Base-by-base conservation (phyloP, 1,284 basidiomycete species). In the Boletellus deceptivus region DNA sequence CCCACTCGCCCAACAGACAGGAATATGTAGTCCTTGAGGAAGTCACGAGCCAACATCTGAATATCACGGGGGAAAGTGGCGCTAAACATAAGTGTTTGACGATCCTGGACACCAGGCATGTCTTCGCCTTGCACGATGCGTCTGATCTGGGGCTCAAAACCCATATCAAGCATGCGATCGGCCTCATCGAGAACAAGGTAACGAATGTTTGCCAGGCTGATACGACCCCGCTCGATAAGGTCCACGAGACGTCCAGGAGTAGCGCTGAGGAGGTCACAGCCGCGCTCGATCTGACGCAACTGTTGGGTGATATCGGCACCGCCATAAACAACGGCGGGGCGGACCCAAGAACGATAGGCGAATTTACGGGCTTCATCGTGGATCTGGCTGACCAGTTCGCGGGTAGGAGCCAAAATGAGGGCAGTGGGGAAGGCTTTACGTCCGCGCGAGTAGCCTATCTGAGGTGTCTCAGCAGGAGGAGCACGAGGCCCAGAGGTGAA, bases 131-230 rank as follows among this genome's bases (percentile, higher is more conserved):
- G 92, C 29, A 99, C 97, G 68, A 99, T 99, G 46, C 94, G 83
- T 58, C 96, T 86, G 67, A 99, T 99, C 75, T 99, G 96, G 55
- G 97, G 97, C 75, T 99, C 96, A 81, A 99, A 99, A 90, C 96
- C 96, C 96, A 99, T 99, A 79, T 99, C 96, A 64, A 99, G 83
- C 96, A 99, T 99, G 67, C 96, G 91, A 77, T 99, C 97, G 55
- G 96, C 97, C 77, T 99, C 97, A 67, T 99, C 97, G 53, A 99
- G 89, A 33, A 99, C 97, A 48, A 99, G 88, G 75, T 97, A 99
- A 63, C 92, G 89, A 73, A 99, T 89, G 75, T 98, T 98, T 63
- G 91, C 85, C 53, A 99, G 83, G 67, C 89, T 93, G 79, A 99
- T 98, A 55, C 92, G 86, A 36, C 96, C 96, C 66, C 97, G 91